phyloP scores from a whole-genome alignment of 352 stramenopile genomes.

The Globisporangium sylvaticum region DNA sequence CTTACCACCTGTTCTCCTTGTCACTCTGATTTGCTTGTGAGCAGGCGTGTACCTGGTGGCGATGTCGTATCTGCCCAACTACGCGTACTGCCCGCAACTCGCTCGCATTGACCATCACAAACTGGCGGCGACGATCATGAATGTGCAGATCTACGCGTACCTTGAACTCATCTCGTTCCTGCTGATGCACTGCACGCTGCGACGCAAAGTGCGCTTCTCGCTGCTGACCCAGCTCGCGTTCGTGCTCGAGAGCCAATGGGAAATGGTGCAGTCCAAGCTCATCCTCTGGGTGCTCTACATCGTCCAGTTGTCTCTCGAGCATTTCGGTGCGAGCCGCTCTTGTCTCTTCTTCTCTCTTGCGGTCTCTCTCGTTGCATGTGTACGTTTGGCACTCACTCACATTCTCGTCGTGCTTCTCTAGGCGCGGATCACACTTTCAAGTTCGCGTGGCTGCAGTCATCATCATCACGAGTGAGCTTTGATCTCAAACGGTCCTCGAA shows the following conservation, averaged over 20 bases:
- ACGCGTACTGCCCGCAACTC: constrained; percentile 4
- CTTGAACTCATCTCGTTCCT: neutral
- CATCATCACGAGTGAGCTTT: neutral
- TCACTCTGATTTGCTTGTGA: neutral
- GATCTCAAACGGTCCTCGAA: neutral
- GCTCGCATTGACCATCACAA: neutral
- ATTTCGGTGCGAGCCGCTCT: constrained; percentile 7
- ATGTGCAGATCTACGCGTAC: neutral
- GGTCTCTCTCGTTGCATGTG: neutral
- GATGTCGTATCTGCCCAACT: constrained; percentile 6
- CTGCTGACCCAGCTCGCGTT: constrained; percentile 19
- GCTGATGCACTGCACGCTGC: neutral
- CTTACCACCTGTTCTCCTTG: neutral
- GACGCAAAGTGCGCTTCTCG: constrained; percentile 9
- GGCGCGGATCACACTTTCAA: constrained; percentile 2
- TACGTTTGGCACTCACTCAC: neutral
- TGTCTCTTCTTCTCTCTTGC: neutral
- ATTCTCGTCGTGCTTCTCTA: neutral
- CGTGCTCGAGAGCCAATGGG: constrained; percentile 28
- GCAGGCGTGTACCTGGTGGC: neutral
- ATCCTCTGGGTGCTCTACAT: constrained; percentile 29
- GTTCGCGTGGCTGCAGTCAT: constrained; percentile 1
- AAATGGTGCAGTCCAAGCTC: constrained; percentile 30
- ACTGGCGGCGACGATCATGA: constrained; percentile 1
- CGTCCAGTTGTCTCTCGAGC: constrained; percentile 7